Evolutionary conservation across 1,139 yeast genomes (phyloP).

Genomic region (Citeromyces siamensis): DNA sequence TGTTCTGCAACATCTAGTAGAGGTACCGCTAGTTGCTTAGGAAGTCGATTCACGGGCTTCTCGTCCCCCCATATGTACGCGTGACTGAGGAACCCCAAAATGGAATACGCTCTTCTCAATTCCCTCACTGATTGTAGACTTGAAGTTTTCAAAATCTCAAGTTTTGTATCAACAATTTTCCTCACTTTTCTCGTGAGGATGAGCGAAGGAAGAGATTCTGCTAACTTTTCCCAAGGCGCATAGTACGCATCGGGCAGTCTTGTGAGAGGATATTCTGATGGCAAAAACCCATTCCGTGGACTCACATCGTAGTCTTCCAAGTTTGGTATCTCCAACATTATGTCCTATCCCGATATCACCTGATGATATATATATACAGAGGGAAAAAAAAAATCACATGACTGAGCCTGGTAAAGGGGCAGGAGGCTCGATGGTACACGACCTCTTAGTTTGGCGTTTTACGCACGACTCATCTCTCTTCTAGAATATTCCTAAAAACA

Average conservation of each 20-base stretch:
- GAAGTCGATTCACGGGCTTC: conserved; percentile 54
- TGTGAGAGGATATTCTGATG: conserved; percentile 50
- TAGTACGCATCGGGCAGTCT: conserved; percentile 51
- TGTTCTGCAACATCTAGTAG: conserved; percentile 42
- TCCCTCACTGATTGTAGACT: conserved; percentile 32
- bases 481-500: conserved; percentile 12
- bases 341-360: background rate
- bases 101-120: conserved; percentile 67
- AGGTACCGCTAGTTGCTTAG: conserved; percentile 59
- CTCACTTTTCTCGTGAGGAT: conserved; percentile 56
- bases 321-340: conserved; percentile 20
- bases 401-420: background rate
- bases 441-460: background rate
- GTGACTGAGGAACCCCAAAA: conserved; percentile 70
- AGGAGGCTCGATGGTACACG: background rate
- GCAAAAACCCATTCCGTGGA: conserved; percentile 65
- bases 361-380: background rate
- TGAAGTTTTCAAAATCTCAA: conserved; percentile 40
- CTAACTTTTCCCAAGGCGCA: conserved; percentile 69
- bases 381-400: background rate
- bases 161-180: conserved; percentile 34
- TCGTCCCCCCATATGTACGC: conserved; percentile 85
- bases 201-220: conserved; percentile 55
- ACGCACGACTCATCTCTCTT: conserved; percentile 2
- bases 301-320: conserved; percentile 61